These are phyloP conservation scores for Otatea glauca DNA, from an alignment of 176 grass and related monocot species.

Conservation along the genomic window DNA sequence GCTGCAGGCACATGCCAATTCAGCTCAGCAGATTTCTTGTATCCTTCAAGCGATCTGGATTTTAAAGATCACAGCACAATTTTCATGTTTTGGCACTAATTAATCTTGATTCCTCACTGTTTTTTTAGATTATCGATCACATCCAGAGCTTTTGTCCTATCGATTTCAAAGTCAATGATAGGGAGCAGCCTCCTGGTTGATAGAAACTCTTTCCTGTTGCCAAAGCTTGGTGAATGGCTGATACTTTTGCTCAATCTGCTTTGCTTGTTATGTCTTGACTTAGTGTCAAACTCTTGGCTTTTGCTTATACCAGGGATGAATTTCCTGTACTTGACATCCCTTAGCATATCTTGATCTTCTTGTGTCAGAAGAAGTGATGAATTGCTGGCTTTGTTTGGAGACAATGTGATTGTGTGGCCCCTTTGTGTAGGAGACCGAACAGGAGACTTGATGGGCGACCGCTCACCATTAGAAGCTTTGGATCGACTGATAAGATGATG, in stretches of 20 bases:
- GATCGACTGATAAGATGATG: conserved; percentile 91
- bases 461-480: conserved; percentile 62
- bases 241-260: conserved; percentile 90
- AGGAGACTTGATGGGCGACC: conserved; percentile 91
- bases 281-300: conserved; percentile 91
- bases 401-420: conserved; percentile 45
- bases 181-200: conserved; percentile 74
- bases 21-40: background rate
- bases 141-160: conserved; percentile 84
- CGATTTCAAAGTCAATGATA: conserved; percentile 80
- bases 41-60: conserved; percentile 22
- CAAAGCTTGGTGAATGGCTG: conserved; percentile 86
- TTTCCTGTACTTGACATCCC: conserved; percentile 80
- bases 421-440: conserved; percentile 73
- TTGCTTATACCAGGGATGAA: conserved; percentile 90
- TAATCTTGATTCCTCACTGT: conserved; percentile 37
- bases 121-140: conserved; percentile 78
- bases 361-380: conserved; percentile 68
- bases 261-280: conserved; percentile 59
- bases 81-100: conserved; percentile 15
- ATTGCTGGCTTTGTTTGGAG: conserved; percentile 53
- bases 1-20: conserved; percentile 21
- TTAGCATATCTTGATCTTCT: conserved; percentile 98
- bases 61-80: conserved; percentile 37
- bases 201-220: conserved; percentile 67